Percentiles rank a stretch among this genome's conserved stretches.
Conservation (phyloP, 169 alveolate genomes). For the Fabrea salina region DNA sequence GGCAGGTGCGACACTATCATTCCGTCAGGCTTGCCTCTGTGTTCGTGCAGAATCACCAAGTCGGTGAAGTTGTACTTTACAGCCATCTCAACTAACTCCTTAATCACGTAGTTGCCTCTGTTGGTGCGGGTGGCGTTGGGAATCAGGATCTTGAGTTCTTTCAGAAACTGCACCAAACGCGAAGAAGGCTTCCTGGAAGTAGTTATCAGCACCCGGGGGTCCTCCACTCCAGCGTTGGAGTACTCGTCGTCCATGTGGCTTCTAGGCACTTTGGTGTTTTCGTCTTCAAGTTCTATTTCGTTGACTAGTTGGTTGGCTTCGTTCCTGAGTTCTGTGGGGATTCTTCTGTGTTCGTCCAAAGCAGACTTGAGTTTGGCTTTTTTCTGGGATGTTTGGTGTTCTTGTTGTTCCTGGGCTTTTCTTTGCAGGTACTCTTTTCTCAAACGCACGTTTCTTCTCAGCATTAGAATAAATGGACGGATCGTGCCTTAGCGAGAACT, state of each 20-base stretch:
- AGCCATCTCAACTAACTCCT: conserved; percentile 92
- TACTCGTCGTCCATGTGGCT: conserved; percentile 91
- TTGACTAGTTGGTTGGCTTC: conserved; percentile 74
- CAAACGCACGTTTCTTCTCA: conserved; percentile 90
- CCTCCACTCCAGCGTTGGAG: conserved; percentile 85
- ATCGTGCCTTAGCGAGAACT: too few relatives aligned
- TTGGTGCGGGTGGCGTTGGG: conserved; percentile 96
- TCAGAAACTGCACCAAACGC: conserved; percentile 92
- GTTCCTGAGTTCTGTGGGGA: conserved; percentile 84
- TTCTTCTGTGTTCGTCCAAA: conserved; percentile 79
- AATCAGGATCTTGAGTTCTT: conserved; percentile 92
- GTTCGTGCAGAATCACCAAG: conserved; percentile 91
- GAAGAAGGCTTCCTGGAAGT: conserved; percentile 96
- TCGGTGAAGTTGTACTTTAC: conserved; percentile 93
- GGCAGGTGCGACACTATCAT: conserved; percentile 98
- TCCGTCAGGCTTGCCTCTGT: conserved; percentile 97
- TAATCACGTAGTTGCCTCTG: conserved; percentile 95
- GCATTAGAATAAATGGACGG: too few relatives aligned
- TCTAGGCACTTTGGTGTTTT: conserved; percentile 78
- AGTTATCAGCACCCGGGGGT: conserved; percentile 95
- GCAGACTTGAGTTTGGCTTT: conserved; percentile 86
- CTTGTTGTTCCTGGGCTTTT: conserved; percentile 89
- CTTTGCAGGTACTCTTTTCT: conserved; percentile 94
- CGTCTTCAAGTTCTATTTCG: conserved; percentile 84
- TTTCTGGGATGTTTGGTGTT: conserved; percentile 81